Evolutionary conservation across 2,329 filamentous ascomycete genomes (phyloP).

Genomic region (Fusarium equiseti): DNA sequence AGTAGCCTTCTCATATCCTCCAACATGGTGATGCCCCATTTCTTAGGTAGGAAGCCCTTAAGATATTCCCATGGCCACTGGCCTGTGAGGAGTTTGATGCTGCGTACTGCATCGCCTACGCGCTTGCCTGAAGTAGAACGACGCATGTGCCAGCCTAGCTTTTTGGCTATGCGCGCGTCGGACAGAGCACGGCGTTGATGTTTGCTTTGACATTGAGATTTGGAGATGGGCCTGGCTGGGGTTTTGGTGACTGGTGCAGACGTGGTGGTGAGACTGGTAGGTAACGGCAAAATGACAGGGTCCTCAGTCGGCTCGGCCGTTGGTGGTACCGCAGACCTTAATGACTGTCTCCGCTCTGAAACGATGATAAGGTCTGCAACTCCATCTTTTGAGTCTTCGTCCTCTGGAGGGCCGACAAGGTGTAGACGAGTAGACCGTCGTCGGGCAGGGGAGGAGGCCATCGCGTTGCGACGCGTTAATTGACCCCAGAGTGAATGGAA

Average conservation of each 20-base stretch:
- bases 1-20: neutral
- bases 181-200: neutral
- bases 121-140: neutral
- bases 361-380: neutral
- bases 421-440: neutral
- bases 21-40: neutral
- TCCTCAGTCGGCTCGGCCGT: neutral
- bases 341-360: neutral
- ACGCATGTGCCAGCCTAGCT: neutral
- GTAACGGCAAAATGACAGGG: neutral
- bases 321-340: neutral
- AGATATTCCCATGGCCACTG: conserved; percentile 18
- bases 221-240: neutral
- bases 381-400: neutral
- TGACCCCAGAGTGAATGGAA: neutral
- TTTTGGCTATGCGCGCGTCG: neutral
- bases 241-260: neutral
- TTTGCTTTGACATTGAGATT: neutral
- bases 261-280: neutral
- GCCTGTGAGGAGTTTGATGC: neutral
- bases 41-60: neutral
- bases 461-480: neutral
- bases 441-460: neutral
- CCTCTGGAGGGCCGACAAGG: neutral
- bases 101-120: neutral